These are phyloP conservation scores for Nothopassalora personata DNA, from an alignment of 2,329 filamentous ascomycete genomes.

Conservation along the genomic window DNA sequence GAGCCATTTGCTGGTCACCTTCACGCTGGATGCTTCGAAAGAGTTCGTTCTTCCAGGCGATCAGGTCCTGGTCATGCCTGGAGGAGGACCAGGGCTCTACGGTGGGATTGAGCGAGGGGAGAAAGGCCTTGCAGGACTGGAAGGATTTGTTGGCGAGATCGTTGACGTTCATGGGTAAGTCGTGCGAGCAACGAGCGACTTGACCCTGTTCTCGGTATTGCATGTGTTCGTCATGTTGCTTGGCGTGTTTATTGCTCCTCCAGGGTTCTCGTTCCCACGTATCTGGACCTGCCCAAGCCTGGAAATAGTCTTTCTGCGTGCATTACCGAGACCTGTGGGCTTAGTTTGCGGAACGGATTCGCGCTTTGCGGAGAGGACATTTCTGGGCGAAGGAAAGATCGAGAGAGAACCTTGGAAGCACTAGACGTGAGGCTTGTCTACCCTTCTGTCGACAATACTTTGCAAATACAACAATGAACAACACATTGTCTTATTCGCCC, in stretches of 20 bases:
- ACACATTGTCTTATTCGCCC: background rate
- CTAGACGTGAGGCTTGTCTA: no score
- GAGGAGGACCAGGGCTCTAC: slow-evolving; percentile 56
- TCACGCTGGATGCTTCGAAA: slow-evolving; percentile 63
- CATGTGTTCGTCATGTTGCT: background rate
- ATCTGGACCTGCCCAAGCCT: no score
- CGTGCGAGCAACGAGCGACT: background rate
- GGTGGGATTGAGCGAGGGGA: slow-evolving; percentile 50
- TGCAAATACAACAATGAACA: background rate
- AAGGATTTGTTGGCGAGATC: slow-evolving; percentile 67
- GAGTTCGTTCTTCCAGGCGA: slow-evolving; percentile 72
- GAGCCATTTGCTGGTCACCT: slow-evolving; percentile 48
- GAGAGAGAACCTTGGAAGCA: no score
- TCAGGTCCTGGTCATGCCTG: slow-evolving; percentile 65
- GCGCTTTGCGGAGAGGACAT: no score
- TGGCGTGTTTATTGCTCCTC: no score
- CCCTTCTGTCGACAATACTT: no score
- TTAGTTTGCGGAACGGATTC: no score
- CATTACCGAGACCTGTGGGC: no score
- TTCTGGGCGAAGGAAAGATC: no score
- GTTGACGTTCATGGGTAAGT: slow-evolving; percentile 31
- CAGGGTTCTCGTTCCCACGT: no score
- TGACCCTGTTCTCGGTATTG: background rate
- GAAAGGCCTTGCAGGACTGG: slow-evolving; percentile 54
- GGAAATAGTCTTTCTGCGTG: no score